phyloP scores from a whole-genome alignment of 495 filamentous ascomycete species.

The Tricharina praecox region DNA sequence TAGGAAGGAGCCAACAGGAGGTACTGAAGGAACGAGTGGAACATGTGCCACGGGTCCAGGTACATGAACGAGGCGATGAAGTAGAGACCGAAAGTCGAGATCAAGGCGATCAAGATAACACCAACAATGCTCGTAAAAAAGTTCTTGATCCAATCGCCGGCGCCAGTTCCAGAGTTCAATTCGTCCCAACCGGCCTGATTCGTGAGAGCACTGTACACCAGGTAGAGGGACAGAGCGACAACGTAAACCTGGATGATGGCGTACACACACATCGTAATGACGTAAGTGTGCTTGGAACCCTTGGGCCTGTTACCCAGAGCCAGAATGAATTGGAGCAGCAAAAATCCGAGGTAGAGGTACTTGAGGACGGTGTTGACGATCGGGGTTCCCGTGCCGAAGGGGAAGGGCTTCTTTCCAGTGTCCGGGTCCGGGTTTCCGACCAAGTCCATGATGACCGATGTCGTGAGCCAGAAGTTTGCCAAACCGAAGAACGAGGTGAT shows the following conservation, averaged over 20 bases:
- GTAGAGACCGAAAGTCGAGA: conserved; percentile 93
- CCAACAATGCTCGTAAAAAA: conserved; percentile 62
- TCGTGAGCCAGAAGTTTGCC: conserved; percentile 90
- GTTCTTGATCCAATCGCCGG: conserved; percentile 42
- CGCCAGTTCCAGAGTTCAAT: conserved; percentile 28
- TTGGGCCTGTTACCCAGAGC: conserved; percentile 95
- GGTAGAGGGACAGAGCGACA: conserved; percentile 70
- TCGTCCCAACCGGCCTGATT: conserved; percentile 17
- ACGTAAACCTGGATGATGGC: conserved; percentile 79
- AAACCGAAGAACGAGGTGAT: conserved; percentile 84
- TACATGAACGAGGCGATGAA: conserved; percentile 98
- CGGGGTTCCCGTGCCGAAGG: conserved; percentile 73
- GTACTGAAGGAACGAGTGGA: conserved; percentile 91
- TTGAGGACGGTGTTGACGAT: conserved; percentile 84
- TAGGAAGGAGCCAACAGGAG: conserved; percentile 92
- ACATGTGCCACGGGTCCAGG: conserved; percentile 99
- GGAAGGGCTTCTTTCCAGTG: conserved; percentile 40
- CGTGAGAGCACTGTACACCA: conserved; percentile 66
- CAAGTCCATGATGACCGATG: conserved; percentile 88
- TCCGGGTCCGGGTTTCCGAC: conserved; percentile 53
- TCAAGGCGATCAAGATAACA: conserved; percentile 72
- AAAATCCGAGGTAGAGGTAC: conserved; percentile 78
- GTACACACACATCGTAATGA: conserved; percentile 76
- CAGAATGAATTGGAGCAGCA: conserved; percentile 89
- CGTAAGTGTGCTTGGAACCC: conserved; percentile 80